Evolutionary conservation across 768 basidiomycete species (phyloP).

Genomic region (Mycena amicta): DNA sequence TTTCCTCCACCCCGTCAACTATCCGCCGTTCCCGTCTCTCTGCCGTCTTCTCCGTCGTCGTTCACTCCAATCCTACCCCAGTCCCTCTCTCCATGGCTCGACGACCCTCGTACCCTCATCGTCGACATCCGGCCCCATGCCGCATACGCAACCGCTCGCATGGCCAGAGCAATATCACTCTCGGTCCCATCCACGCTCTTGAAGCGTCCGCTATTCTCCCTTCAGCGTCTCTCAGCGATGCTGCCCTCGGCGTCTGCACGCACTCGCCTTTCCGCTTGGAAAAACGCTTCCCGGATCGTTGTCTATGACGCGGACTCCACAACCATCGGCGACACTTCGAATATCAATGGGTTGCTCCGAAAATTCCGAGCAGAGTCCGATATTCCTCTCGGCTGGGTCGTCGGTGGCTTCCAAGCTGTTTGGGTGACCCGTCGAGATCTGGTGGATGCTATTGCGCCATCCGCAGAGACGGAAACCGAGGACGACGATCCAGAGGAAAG

Average conservation of each 20-base stretch:
- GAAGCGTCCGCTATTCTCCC: constrained; percentile 84
- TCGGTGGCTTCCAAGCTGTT: constrained; percentile 80
- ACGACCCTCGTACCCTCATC: constrained; percentile 54
- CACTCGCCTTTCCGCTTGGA: constrained; percentile 62
- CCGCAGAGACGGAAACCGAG: constrained; percentile 52
- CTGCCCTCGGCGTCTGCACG: constrained; percentile 66
- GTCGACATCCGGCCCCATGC: constrained; percentile 90
- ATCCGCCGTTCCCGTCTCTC: constrained; percentile 5
- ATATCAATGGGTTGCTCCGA: constrained; percentile 71
- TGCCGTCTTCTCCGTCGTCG: neutral
- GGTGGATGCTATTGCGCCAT: constrained; percentile 51
- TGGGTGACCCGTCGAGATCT: constrained; percentile 56
- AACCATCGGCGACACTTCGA: constrained; percentile 60
- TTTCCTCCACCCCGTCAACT: constrained; percentile 29
- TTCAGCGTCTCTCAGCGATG: constrained; percentile 78
- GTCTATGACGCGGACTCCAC: constrained; percentile 85
- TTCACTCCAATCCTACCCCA: constrained; percentile 32
- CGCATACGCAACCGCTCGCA: constrained; percentile 64
- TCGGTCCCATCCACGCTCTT: constrained; percentile 94
- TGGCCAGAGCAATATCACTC: constrained; percentile 76
- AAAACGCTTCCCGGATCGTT: constrained; percentile 61
- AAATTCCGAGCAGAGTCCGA: constrained; percentile 62
- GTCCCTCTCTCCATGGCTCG: constrained; percentile 34
- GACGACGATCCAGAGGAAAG: constrained; percentile 45
- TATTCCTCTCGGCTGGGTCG: constrained; percentile 68